A percentile compares a stretch with the other conserved stretches of the same genome.
phyloP scores from a whole-genome alignment of 257 asterid species.

The Nicotiana attenuata region DNA sequence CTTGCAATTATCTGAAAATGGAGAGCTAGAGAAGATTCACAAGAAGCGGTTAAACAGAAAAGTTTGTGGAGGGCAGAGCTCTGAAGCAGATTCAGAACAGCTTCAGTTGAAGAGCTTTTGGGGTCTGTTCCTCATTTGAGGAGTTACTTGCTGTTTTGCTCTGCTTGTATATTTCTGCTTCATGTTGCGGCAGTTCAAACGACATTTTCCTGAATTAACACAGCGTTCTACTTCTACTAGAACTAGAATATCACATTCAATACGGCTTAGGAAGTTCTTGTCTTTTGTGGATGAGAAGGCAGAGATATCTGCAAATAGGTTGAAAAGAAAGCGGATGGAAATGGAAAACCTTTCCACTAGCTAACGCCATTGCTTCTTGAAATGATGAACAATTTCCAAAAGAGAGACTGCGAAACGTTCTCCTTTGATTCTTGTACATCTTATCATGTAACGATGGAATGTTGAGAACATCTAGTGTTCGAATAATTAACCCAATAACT shows the following conservation, averaged over 20 bases:
- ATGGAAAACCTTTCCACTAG: not conserved
- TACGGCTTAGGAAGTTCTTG: constrained; percentile 36
- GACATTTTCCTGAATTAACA: constrained; percentile 20
- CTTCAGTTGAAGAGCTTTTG: constrained; percentile 46
- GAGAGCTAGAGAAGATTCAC: constrained; percentile 29
- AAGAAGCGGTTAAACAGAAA: constrained; percentile 23
- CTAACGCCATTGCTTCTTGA: not conserved
- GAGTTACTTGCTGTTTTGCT: constrained; percentile 36
- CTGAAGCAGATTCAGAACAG: constrained; percentile 28
- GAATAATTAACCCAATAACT: not conserved
- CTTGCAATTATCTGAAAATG: constrained; percentile 29
- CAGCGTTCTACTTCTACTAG: not conserved
- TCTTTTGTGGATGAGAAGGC: constrained; percentile 62
- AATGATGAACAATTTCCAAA: not conserved
- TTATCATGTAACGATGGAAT: not conserved
- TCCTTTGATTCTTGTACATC: not conserved
- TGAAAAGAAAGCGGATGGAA: constrained; percentile 51
- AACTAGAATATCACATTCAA: constrained; percentile 18
- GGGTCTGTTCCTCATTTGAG: constrained; percentile 62
- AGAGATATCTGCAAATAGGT: constrained; percentile 30
- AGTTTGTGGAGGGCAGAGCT: constrained; percentile 26
- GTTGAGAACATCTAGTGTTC: not conserved
- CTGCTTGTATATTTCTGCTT: constrained; percentile 35
- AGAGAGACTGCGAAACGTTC: not conserved
- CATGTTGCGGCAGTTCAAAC: constrained; percentile 32